Base-by-base conservation (phyloP, 2,329 filamentous ascomycete species). In the Nakataea oryzae region DNA sequence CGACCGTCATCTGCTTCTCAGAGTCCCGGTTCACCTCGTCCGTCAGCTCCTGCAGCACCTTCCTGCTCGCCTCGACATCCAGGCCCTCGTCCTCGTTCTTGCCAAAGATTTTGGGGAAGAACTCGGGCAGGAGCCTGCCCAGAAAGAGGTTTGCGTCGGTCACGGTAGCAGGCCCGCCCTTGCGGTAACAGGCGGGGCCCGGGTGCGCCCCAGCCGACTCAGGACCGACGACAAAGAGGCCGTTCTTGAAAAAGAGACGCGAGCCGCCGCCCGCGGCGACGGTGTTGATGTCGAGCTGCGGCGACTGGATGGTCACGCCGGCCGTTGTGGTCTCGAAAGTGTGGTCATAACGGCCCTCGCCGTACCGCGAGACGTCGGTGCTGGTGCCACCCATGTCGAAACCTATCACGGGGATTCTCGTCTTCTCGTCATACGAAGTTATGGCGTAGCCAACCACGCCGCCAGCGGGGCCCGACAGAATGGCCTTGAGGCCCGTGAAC, bases 331-430 rank as follows among this genome's bases (percentile, higher is more conserved):
- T 96, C 74, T 96, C 93, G 67, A 96, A 96, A 0, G 96, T 91
- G 69, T 97, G 93, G 69, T 96, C 93, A 69, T 96, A 93, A 62
- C 90, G 81, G 21, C 93, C 93, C 61, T 88, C 86, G 7, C 89
- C 90, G 68, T 93, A 97, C 59, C 93, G 81, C 41, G 90, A 96
- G 12, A 96, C 91, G 72, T 97, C 93, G 0, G 93, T 97, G 63
- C 88, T 93, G 0, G 93, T 97, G 13, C 93, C 93, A 50, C 91
- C 91, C 93, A 97, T 97, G 68, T 97, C 93, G 69, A 97, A 97
- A 0, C 93, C 93, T 69, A 97, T 96, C 4, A 97, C 89, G 0
- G 92, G 91, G 0, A 85, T 91, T 70, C 86, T 90, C 4, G 91
- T 95, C 60, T 88, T 79, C 0, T 88, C 82, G 66, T 97, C 93